Percentiles rank a stretch among this genome's conserved stretches.
These are phyloP conservation scores for Leptographium wingfieldii DNA, from an alignment of 2,329 filamentous ascomycete genomes.

Conservation along the genomic window DNA sequence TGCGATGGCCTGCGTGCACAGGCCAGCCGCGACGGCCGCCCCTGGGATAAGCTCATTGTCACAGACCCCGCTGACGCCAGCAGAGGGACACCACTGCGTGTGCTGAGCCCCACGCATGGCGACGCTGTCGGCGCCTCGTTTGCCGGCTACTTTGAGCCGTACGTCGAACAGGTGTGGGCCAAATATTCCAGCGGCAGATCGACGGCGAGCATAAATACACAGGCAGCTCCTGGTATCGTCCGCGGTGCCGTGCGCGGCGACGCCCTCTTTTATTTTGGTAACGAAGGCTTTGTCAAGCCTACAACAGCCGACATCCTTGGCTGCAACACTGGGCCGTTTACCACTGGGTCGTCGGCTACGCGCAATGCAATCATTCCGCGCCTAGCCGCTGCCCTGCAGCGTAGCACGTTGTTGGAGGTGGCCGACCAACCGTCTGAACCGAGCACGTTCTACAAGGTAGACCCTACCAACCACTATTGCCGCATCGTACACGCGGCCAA, in stretches of 20 bases:
- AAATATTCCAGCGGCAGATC: conserved; percentile 17
- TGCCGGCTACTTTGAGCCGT: conserved; percentile 28
- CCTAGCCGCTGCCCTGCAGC: conserved; percentile 39
- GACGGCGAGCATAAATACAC: conserved; percentile 42
- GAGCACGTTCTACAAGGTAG: conserved; percentile 23
- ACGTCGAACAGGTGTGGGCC: conserved; percentile 30
- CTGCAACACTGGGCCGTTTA: conserved; percentile 52
- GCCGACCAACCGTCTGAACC: conserved; percentile 15
- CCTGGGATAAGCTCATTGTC: conserved; percentile 48
- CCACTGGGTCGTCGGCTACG: conserved; percentile 24
- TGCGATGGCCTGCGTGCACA: conserved; percentile 42
- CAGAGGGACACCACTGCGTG: conserved; percentile 22
- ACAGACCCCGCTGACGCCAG: conserved; percentile 6
- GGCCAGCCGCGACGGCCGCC: conserved; percentile 37
- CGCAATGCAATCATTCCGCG: conserved; percentile 33
- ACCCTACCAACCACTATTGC: conserved; percentile 44
- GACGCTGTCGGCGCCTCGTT: conserved; percentile 30
- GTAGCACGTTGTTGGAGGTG: conserved; percentile 35
- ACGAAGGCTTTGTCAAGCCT: conserved; percentile 39
- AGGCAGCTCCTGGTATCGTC: conserved; percentile 43
- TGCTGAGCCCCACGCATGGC: conserved; percentile 31
- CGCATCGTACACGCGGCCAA: conserved; percentile 42
- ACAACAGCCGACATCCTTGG: conserved; percentile 51
- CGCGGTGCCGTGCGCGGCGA: conserved; percentile 32
- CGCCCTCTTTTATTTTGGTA: conserved; percentile 24